Percentiles rank a stretch among this genome's conserved stretches.
Conservation (phyloP, 257 asterid species). For the Nicotiana otophora region DNA sequence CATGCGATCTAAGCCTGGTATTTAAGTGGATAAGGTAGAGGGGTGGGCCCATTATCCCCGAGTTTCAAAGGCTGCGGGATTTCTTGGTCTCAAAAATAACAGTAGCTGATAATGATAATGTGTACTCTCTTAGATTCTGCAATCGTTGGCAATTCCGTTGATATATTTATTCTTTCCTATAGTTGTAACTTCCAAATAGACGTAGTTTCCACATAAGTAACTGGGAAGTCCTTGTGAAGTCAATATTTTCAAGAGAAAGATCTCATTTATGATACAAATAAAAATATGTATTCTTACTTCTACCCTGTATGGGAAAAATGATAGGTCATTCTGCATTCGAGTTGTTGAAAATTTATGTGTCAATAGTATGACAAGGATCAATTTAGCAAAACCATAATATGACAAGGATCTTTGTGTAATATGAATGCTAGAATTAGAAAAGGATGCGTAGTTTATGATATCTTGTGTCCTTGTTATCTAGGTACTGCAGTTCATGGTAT, state of each 20-base stretch:
- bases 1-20: no score
- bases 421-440: not conserved
- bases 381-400: not conserved
- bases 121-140: not conserved
- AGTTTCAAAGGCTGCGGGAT: no score
- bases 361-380: not conserved
- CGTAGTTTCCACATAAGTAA: not conserved
- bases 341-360: not conserved
- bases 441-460: not conserved
- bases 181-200: not conserved
- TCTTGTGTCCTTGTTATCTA: not conserved
- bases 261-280: not conserved
- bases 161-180: not conserved
- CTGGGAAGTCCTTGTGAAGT: not conserved
- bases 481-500: not conserved
- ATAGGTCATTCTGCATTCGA: not conserved
- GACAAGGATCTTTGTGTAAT: not conserved
- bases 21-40: no score
- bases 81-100: no score
- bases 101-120: not conserved
- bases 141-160: not conserved
- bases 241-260: not conserved
- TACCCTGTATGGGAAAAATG: not conserved
- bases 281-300: not conserved
- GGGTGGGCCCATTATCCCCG: no score